Evolutionary conservation across 2,329 filamentous ascomycete species (phyloP), one percentile per base, ranked within the genome.

Genomic region (Paramyrothecium roridum): DNA sequence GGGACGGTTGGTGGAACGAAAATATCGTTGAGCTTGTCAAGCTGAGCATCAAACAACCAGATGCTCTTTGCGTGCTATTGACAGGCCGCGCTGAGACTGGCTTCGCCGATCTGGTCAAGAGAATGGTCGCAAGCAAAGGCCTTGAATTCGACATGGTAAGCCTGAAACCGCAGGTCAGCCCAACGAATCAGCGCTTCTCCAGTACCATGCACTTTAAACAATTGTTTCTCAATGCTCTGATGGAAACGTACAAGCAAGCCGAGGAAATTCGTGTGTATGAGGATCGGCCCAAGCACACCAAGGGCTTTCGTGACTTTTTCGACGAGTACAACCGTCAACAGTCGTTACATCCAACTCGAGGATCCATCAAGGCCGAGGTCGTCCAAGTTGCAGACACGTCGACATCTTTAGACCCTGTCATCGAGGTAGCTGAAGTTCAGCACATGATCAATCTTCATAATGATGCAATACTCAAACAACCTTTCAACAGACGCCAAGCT

Each of bases 1-100:
- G 93, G 93, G 78, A 89, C 55, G 92, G 92, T 37, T 97, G 91
- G 89, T 99, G 95, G 95, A 98, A 98, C 67, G 93, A 98, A 68
- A 86, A 89, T 64, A 87, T 99, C 56, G 87, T 85, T 54, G 84
- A 92, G 64, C 82, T 98, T 30, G 91, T 96, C 45, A 80, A 83
- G 65, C 77, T 97, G 54, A 93, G 88, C 69, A 90, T 90, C 78
- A 76, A 89, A 67, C 91, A 97, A 68, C 89, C 91, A 59, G 91
- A 96, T 67, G 89, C 90, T 1, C 76, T 98, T 40, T 91, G 85
- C 52, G 87, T 99, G 47, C 82, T 98, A 12, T 79, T 99, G 59
- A 99, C 95, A 1, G 95, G 95, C 23, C 85, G 95, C 45, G 85
- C 86, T 34, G 92, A 97, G 73, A 77, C 79, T 12, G 85, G 82